Evolutionary conservation across 371 early-diverging fungal species (phyloP), one percentile per base, ranked within the genome.

Genomic region (Mucor piriformis): DNA sequence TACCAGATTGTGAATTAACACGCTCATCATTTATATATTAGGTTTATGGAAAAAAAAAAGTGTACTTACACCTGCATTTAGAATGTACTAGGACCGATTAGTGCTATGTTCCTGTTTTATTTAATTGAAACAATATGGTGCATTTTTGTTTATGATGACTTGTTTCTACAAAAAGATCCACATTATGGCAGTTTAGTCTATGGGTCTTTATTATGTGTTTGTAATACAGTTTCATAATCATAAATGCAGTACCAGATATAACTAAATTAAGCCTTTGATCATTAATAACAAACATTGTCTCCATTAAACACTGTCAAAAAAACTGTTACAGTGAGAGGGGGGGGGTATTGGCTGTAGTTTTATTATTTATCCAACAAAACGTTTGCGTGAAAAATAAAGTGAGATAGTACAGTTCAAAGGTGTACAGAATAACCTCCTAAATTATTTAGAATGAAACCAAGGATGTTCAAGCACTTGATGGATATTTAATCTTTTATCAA

Each of bases 381-480:
- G 18, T 3, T 18, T 2, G 20, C 8, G 20, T 6, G 37, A 37
- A 37, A 37, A n/a, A 37, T 13, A 37, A n/a, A 3, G 18, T 18
- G 42, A 18, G 8, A 18, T 8, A 18, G 18, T 24, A 46, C 46
- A 46, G 8, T 24, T 23, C 24, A 12, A 12, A 8, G 11, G 16
- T 42, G 38, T 38, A 15, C 2, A 20, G 11, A 37, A 37, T 37
- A 37, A 37, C 11, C 38, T 37, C 38, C 18, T 23, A 12, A 23
- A 21, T 18, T 46, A 46, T 46, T 46, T 46, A 46, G 46, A 46
- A 18, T 35, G 34, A 18, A 64, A 54, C 64, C 64, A 64, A 24
- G 64, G 54, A 69, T 87, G 87, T 12, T 59, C 72, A 43, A 83
- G 55, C 18, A 85, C 84, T 52, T 81, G 69, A 24, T 80, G 74